Conservation (phyloP, 1,284 basidiomycete species). For the Coniophora puteana region DNA sequence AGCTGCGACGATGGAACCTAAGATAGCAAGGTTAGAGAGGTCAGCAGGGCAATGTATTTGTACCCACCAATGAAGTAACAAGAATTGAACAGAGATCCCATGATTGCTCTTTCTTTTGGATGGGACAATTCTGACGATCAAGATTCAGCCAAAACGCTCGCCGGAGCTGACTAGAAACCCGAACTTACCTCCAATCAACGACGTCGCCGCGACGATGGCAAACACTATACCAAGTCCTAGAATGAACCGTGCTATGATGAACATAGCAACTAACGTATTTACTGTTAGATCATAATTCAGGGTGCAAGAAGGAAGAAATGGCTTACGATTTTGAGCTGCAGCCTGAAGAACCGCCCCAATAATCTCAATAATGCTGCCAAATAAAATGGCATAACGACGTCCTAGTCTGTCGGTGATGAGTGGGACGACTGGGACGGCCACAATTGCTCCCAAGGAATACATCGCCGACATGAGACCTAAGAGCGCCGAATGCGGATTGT, state of each 20-base stretch:
- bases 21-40: not conserved
- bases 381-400: constrained; percentile 38
- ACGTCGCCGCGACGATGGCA: constrained; percentile 45
- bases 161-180: not conserved
- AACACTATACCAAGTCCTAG: constrained; percentile 47
- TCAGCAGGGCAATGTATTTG: not conserved
- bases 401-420: constrained; percentile 40
- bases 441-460: constrained; percentile 52
- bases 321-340: constrained; percentile 42
- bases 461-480: constrained; percentile 51
- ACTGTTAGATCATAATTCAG: too few relatives aligned
- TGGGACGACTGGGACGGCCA: constrained; percentile 42
- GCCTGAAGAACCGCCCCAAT: constrained; percentile 44
- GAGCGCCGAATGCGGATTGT: constrained; percentile 44
- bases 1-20: constrained; percentile 44
- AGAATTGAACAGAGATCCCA: constrained; percentile 47
- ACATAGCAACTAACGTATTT: constrained; percentile 54
- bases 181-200: constrained; percentile 39
- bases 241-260: constrained; percentile 43
- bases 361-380: constrained; percentile 44
- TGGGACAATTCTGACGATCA: constrained; percentile 38
- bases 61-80: constrained; percentile 40
- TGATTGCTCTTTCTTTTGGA: constrained; percentile 44
- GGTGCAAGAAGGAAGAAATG: not conserved
- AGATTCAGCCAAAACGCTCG: not conserved